These are phyloP conservation scores for Talaromyces borbonicus DNA, from an alignment of 495 filamentous ascomycete genomes.

Conservation along the genomic window DNA sequence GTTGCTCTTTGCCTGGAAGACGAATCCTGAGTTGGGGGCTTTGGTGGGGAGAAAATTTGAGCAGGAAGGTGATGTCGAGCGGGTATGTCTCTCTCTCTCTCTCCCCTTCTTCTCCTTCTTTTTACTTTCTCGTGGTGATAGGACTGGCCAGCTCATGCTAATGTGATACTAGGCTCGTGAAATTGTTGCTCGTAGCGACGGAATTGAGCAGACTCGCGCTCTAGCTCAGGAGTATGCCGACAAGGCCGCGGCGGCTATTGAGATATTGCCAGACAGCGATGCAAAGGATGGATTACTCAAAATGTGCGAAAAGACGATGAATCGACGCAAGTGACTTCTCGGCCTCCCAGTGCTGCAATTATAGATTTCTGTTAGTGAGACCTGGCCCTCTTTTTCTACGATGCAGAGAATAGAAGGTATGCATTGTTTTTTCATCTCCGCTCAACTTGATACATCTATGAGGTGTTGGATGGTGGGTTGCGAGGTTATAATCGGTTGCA, in stretches of 20 bases:
- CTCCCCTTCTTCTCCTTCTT: conserved; percentile 7
- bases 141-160: conserved; percentile 13
- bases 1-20: conserved; percentile 91
- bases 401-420: background rate
- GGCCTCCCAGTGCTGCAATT: too few species aligned
- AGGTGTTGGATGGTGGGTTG: too few species aligned
- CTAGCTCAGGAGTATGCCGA: conserved; percentile 86
- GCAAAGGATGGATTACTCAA: conserved; percentile 85
- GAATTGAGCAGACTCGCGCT: conserved; percentile 79
- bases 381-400: background rate
- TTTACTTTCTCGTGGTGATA: too few species aligned
- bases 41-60: conserved; percentile 88
- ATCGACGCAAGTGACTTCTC: conserved; percentile 68
- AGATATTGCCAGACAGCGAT: conserved; percentile 77
- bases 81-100: conserved; percentile 41
- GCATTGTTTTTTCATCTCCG: background rate
- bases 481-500: too few species aligned
- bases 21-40: conserved; percentile 70
- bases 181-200: conserved; percentile 70
- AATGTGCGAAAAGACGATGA: conserved; percentile 87
- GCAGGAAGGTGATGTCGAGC: conserved; percentile 70
- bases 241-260: conserved; percentile 75
- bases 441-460: too few species aligned
- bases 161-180: conserved; percentile 59
- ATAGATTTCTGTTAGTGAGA: background rate